A percentile compares a stretch with the other conserved stretches of the same genome.
Evolutionary conservation across 345 rosid species (phyloP).

Genomic region (Aquilaria yunnanensis): DNA sequence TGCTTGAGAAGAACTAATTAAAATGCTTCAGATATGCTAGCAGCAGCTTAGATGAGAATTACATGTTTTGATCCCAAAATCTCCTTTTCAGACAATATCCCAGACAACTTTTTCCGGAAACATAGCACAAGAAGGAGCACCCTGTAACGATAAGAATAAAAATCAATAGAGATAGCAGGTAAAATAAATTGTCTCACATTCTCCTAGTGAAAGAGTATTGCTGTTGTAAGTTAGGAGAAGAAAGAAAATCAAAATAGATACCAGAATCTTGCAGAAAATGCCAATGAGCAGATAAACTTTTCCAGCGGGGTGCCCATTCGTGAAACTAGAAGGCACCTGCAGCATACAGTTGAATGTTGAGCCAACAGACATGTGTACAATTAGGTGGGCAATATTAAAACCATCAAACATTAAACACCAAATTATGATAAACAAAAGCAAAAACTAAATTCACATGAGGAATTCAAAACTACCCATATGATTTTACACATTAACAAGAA

Average conservation of each 20-base stretch:
- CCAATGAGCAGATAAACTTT: conserved; percentile 55
- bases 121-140: conserved; percentile 55
- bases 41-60: conserved; percentile 20
- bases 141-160: conserved; percentile 42
- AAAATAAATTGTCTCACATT: too few species aligned
- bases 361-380: neutral
- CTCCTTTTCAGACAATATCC: conserved; percentile 48
- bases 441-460: neutral
- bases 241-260: conserved; percentile 20
- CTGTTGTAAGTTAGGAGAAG: neutral
- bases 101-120: conserved; percentile 55
- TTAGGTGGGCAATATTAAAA: neutral
- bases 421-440: neutral
- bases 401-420: neutral
- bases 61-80: conserved; percentile 64
- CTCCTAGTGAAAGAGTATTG: too few species aligned
- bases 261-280: conserved; percentile 82
- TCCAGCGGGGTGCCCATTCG: conserved; percentile 42
- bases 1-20: neutral
- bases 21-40: conserved; percentile 12
- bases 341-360: conserved; percentile 17
- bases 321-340: conserved; percentile 56
- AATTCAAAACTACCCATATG: neutral
- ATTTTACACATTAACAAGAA: neutral
- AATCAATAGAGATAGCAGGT: conserved; percentile 10